phyloP scores from a whole-genome alignment of 2,329 filamentous ascomycete species.

The Diaporthe nobilis region DNA sequence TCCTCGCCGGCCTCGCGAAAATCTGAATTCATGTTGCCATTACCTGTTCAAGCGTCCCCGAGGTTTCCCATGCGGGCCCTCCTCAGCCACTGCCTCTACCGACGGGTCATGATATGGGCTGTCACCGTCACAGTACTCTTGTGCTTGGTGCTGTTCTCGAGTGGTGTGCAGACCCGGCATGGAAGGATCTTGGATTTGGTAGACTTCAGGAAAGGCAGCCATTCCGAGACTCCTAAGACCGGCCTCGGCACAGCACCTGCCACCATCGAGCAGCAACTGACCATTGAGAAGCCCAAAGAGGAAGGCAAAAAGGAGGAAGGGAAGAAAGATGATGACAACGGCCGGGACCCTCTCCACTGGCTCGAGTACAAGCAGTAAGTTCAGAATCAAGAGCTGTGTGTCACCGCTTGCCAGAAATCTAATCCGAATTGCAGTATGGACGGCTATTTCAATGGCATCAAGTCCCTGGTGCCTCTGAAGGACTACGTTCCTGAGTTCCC shows the following conservation, averaged over 20 bases:
- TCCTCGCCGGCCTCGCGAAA: slow-evolving; percentile 40
- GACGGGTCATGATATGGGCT: slow-evolving; percentile 66
- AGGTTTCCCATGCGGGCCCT: slow-evolving; percentile 58
- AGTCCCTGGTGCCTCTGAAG: slow-evolving; percentile 74
- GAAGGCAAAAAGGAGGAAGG: slow-evolving; percentile 42
- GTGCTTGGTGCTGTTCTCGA: slow-evolving; percentile 57
- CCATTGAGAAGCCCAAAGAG: slow-evolving; percentile 45
- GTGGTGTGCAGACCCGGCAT: slow-evolving; percentile 45
- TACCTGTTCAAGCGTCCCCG: slow-evolving; percentile 38
- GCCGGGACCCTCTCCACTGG: slow-evolving; percentile 52
- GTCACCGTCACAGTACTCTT: slow-evolving; percentile 58
- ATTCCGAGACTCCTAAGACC: slow-evolving; percentile 37
- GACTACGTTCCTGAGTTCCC: slow-evolving; percentile 84
- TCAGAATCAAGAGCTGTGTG: neutral
- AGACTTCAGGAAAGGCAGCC: slow-evolving; percentile 42
- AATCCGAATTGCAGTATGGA: slow-evolving; percentile 71
- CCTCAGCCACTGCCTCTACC: slow-evolving; percentile 67
- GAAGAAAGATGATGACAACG: slow-evolving; percentile 32
- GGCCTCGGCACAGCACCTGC: slow-evolving; percentile 3
- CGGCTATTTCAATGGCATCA: slow-evolving; percentile 84
- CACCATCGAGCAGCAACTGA: slow-evolving; percentile 43
- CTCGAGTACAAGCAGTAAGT: slow-evolving; percentile 60
- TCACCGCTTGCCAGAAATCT: neutral
- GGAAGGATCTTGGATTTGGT: slow-evolving; percentile 45
- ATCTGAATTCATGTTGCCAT: slow-evolving; percentile 37